These are phyloP conservation scores for Rhizopogon vesiculosus DNA, from an alignment of 768 basidiomycete genomes.

Conservation along the genomic window DNA sequence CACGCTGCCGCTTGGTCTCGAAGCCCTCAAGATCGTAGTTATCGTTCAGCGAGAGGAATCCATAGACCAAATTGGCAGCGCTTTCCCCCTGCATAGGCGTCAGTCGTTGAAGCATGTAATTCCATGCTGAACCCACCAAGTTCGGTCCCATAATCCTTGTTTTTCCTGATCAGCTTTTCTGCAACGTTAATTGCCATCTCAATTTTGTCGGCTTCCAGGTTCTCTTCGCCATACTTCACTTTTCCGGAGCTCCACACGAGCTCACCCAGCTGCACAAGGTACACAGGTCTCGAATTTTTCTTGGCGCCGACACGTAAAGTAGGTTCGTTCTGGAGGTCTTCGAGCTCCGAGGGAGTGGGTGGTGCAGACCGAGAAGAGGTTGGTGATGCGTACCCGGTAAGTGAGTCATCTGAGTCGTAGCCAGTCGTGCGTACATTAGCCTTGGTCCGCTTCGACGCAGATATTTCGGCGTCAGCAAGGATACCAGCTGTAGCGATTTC, in stretches of 20 bases:
- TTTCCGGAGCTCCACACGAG: conserved; percentile 64
- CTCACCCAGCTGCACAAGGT: conserved; percentile 78
- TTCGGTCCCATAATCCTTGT: conserved; percentile 82
- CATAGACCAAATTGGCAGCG: conserved; percentile 74
- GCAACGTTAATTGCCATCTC: conserved; percentile 79
- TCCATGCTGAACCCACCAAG: conserved; percentile 46
- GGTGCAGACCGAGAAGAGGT: conserved; percentile 69
- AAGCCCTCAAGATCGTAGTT: conserved; percentile 84
- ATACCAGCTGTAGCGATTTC: neutral
- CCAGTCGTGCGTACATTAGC: conserved; percentile 11
- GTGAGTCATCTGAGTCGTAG: conserved; percentile 79
- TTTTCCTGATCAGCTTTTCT: conserved; percentile 81
- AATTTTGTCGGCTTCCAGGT: conserved; percentile 67
- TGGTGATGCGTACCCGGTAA: conserved; percentile 70
- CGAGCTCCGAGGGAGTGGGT: conserved; percentile 77
- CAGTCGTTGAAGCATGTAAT: neutral
- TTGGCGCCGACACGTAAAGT: conserved; percentile 65
- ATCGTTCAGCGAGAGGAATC: conserved; percentile 70
- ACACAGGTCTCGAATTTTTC: conserved; percentile 80
- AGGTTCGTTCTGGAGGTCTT: conserved; percentile 83
- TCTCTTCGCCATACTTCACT: conserved; percentile 45
- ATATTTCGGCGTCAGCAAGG: neutral
- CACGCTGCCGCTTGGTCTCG: conserved; percentile 66
- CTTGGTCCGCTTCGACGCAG: conserved; percentile 2
- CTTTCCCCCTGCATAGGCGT: conserved; percentile 72